phyloP scores from a whole-genome alignment of 352 stramenopile species.

The Pythium angustatum region DNA sequence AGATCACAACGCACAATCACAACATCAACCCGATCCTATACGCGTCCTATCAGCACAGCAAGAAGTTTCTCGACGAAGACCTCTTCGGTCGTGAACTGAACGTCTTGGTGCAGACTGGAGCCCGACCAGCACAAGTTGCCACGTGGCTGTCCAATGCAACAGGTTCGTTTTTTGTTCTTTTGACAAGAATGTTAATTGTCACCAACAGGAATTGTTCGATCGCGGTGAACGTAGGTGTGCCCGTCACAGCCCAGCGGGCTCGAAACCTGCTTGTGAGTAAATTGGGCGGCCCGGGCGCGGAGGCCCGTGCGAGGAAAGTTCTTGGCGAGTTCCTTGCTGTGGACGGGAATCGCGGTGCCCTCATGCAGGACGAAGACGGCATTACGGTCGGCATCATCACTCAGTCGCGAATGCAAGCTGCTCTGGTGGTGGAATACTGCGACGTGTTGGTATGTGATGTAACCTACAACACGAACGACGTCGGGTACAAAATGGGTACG shows the following conservation, averaged over 20 bases:
- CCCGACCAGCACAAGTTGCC: too few species aligned
- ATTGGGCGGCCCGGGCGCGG: background rate
- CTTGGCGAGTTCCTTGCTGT: background rate
- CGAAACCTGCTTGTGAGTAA: background rate
- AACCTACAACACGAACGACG: background rate
- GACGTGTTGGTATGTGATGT: background rate
- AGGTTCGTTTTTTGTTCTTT: too few species aligned
- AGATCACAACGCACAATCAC: too few species aligned
- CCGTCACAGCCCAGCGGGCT: background rate
- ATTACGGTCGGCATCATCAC: background rate
- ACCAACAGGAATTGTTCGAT: too few species aligned
- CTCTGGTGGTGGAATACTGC: background rate
- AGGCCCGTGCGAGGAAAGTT: background rate
- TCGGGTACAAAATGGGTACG: conserved; percentile 1
- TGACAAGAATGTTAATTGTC: too few species aligned
- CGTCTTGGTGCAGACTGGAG: too few species aligned
- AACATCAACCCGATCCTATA: too few species aligned
- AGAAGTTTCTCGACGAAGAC: too few species aligned
- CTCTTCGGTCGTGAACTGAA: too few species aligned
- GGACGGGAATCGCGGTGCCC: background rate
- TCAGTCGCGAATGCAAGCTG: conserved; percentile 4
- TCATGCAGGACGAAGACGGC: background rate
- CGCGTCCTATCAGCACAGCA: too few species aligned
- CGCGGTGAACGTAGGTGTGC: too few species aligned
- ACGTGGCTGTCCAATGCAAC: too few species aligned